A percentile compares a stretch with the other conserved stretches of the same genome.
Evolutionary conservation across 2,329 filamentous ascomycete species (phyloP).

Genomic region (Paraphoma chrysanthemicola): DNA sequence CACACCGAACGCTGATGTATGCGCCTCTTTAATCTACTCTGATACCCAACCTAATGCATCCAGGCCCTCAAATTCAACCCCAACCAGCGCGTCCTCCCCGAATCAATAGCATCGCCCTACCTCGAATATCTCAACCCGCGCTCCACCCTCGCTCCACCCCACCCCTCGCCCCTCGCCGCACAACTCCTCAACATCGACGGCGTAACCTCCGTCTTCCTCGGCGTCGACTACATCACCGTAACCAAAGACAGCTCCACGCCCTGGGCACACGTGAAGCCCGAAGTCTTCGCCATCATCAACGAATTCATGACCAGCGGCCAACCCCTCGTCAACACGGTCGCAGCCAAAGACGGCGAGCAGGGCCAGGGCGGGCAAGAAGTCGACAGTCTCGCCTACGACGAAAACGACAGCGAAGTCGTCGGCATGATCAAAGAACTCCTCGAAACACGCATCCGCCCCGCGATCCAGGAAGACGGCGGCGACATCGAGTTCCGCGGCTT

Average conservation of each 20-base stretch:
- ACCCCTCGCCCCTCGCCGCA: conserved; percentile 89
- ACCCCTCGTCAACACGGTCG: conserved; percentile 75
- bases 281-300: conserved; percentile 94
- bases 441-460: conserved; percentile 91
- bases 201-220: conserved; percentile 94
- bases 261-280: conserved; percentile 94
- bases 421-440: conserved; percentile 98
- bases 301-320: conserved; percentile 87
- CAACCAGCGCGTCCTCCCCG: conserved; percentile 83
- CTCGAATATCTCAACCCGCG: conserved; percentile 92
- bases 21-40: conserved; percentile 10
- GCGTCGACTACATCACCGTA: conserved; percentile 93
- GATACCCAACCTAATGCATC: conserved; percentile 9
- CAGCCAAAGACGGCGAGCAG: conserved; percentile 62
- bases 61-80: conserved; percentile 90
- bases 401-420: conserved; percentile 91
- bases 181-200: conserved; percentile 93
- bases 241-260: conserved; percentile 87
- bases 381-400: conserved; percentile 82
- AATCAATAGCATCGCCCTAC: conserved; percentile 74
- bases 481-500: conserved; percentile 97
- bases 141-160: conserved; percentile 83
- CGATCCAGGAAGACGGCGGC: conserved; percentile 96
- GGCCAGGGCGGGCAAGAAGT: conserved; percentile 59
- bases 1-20: conserved; percentile 89